Evolutionary conservation across 2,329 filamentous ascomycete species (phyloP).

Genomic region (Xylogone sp.): DNA sequence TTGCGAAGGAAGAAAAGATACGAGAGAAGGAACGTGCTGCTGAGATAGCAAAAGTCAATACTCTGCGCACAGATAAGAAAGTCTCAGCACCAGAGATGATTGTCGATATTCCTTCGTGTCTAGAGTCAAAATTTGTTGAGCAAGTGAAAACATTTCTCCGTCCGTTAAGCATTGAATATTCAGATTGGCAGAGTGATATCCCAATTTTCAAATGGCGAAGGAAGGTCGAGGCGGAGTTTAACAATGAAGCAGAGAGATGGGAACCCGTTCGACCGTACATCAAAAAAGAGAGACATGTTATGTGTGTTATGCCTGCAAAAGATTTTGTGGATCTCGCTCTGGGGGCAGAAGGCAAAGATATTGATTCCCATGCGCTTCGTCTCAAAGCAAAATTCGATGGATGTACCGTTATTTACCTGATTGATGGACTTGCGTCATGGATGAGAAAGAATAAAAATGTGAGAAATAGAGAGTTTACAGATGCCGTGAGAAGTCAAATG

Average conservation of each 20-base stretch:
- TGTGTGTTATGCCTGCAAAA: slow-evolving; percentile 56
- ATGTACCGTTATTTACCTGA: slow-evolving; percentile 61
- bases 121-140: slow-evolving; percentile 43
- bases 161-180: slow-evolving; percentile 44
- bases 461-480: slow-evolving; percentile 64
- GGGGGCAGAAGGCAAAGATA: slow-evolving; percentile 39
- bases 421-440: slow-evolving; percentile 66
- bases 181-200: slow-evolving; percentile 41
- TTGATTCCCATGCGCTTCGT: slow-evolving; percentile 55
- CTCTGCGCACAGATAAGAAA: slow-evolving; percentile 69
- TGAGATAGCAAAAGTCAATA: slow-evolving; percentile 71
- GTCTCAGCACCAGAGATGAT: slow-evolving; percentile 74
- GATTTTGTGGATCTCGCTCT: slow-evolving; percentile 62
- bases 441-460: slow-evolving; percentile 65
- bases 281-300: slow-evolving; percentile 43
- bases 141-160: slow-evolving; percentile 48
- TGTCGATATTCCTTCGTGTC: slow-evolving; percentile 58
- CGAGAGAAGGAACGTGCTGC: slow-evolving; percentile 60
- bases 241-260: slow-evolving; percentile 43
- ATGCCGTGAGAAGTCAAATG: slow-evolving; percentile 53
- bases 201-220: slow-evolving; percentile 51
- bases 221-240: slow-evolving; percentile 44
- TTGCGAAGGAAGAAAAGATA: slow-evolving; percentile 57
- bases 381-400: slow-evolving; percentile 51
- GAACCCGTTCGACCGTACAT: slow-evolving; percentile 41